Evolutionary conservation across 495 filamentous ascomycete genomes (phyloP).

Genomic region (Immersiella caudata): DNA sequence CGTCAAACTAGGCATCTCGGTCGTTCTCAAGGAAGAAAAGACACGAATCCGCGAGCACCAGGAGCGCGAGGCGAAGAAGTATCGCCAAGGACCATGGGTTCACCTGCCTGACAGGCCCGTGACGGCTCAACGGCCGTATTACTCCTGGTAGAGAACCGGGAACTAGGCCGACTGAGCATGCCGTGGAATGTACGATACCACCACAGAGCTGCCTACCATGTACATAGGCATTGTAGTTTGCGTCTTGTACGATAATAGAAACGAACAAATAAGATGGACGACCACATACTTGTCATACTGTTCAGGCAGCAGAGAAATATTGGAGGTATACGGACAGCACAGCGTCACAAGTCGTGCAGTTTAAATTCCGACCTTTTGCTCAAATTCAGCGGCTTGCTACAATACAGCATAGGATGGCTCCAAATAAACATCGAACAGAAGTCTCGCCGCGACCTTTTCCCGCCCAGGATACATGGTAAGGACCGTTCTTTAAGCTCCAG

Average conservation of each 20-base stretch:
- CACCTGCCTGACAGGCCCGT: conserved; percentile 80
- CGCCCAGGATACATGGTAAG: conserved; percentile 3
- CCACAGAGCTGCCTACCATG: neutral
- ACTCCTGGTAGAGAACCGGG: conserved; percentile 68
- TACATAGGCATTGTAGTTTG: conserved; percentile 2
- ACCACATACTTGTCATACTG: neutral
- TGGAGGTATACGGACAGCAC: neutral
- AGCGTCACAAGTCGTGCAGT: neutral
- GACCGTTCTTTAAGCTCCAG: conserved; percentile 5
- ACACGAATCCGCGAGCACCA: conserved; percentile 78
- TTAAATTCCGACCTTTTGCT: neutral
- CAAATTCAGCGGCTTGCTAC: neutral
- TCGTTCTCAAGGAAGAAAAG: conserved; percentile 90
- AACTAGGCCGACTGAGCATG: neutral
- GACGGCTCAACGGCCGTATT: conserved; percentile 80
- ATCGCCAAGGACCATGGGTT: conserved; percentile 75
- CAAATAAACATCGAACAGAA: conserved; percentile 15
- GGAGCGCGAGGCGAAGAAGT: conserved; percentile 72
- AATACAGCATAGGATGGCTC: conserved; percentile 13
- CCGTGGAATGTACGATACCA: conserved; percentile 2
- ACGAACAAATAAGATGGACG: neutral
- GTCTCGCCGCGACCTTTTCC: neutral
- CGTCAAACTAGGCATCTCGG: conserved; percentile 57
- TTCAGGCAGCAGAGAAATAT: neutral
- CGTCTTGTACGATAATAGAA: conserved; percentile 8